Base-by-base conservation (phyloP, 1,284 basidiomycete species). In the Ceratobasidium papillatum region DNA sequence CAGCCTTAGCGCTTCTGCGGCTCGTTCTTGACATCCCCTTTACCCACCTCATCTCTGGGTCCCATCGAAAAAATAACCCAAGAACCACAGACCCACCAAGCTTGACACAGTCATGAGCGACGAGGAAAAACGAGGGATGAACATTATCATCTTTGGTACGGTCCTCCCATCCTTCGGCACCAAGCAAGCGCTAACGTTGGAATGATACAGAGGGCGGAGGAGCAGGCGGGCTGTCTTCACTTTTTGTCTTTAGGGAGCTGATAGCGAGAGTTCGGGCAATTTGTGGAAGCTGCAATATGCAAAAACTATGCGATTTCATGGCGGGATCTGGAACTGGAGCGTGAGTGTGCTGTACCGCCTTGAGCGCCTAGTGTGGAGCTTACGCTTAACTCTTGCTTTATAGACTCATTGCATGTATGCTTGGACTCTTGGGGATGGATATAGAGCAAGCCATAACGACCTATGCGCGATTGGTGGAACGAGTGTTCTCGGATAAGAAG, bases 281-380 rank as follows among this genome's bases (percentile, higher is more conserved):
- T 8, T 3, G 22, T 7, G 51, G 51, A 52, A 8, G 25, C 7
- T 3, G 7, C 14, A 27, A 52, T 25, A 52, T 52, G 2, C 4
- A 52, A 2, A 47, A 52, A n/a, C 25, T 43, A 17, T 74, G 45
- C 32, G 19, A 74, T 14, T 7, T 74, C 22, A 74, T 74, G 4
- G 72, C 62, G 12, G 72, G 72, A 14, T 34, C 72, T 9, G 45
- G 45, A 4, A 73, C 71, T 9, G 59, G 71, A 25, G 58, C 52
- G 69, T 72, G 22, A 54, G 58, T n/a, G n/a, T n/a, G n/a, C n/a
- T n/a, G n/a, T n/a, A n/a, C n/a, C n/a, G n/a, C n/a, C n/a, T n/a
- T n/a, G n/a, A 1, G 4, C 4, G 54, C 52, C 5, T 11, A 34
- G 5, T 68, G 2, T 36, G 27, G 22, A 2, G n/a, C n/a, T n/a